phyloP scores from a whole-genome alignment of 2,329 filamentous ascomycete genomes.

The Pleoardoris graminearum region DNA sequence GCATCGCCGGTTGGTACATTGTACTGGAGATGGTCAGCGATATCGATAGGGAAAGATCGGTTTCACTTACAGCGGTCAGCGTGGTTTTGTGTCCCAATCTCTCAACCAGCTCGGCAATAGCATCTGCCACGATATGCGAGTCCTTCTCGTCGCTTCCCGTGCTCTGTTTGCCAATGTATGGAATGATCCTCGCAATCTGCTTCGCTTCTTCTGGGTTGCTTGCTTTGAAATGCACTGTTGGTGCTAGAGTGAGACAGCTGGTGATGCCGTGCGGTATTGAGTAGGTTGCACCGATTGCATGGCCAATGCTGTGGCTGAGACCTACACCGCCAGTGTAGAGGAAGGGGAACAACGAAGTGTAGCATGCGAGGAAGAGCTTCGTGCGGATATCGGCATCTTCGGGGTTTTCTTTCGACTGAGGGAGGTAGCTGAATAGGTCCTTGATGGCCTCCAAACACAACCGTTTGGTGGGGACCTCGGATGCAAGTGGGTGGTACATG shows the following conservation, averaged over 20 bases:
- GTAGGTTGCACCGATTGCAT: conserved; percentile 60
- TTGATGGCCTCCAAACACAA: conserved; percentile 53
- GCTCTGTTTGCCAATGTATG: conserved; percentile 49
- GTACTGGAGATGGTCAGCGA: conserved; percentile 33
- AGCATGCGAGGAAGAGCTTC: conserved; percentile 57
- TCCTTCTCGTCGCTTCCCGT: conserved; percentile 51
- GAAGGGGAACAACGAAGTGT: conserved; percentile 53
- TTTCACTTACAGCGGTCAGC: conserved; percentile 35
- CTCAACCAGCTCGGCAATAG: conserved; percentile 52
- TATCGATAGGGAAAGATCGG: not conserved
- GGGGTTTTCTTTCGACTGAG: conserved; percentile 53
- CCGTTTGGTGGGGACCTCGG: conserved; percentile 54
- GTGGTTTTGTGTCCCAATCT: conserved; percentile 47
- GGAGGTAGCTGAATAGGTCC: conserved; percentile 58
- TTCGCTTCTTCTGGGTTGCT: conserved; percentile 51
- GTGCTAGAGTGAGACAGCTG: conserved; percentile 57
- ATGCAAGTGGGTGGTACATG: conserved; percentile 58
- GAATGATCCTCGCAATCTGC: conserved; percentile 52
- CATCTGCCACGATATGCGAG: conserved; percentile 50
- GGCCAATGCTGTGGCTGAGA: conserved; percentile 53
- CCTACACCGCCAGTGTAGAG: conserved; percentile 57
- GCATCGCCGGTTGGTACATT: conserved; percentile 41
- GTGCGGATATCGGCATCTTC: conserved; percentile 55
- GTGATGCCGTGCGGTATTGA: conserved; percentile 61
- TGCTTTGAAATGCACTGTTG: conserved; percentile 58